These are phyloP conservation scores for Aspergillus sclerotioniger DNA, from an alignment of 495 filamentous ascomycete species.

Conservation along the genomic window DNA sequence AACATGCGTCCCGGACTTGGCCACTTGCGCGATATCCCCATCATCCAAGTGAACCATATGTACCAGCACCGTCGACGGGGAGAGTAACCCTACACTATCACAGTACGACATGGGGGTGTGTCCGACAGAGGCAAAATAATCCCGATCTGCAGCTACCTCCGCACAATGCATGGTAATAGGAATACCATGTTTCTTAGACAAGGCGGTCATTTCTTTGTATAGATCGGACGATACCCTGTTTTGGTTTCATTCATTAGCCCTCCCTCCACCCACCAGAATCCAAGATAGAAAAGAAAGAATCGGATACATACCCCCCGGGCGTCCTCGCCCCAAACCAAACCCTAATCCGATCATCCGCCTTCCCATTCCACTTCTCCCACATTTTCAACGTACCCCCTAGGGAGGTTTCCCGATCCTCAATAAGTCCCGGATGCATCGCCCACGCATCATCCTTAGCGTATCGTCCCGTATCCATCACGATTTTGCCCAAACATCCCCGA, in stretches of 20 bases:
- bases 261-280: not conserved
- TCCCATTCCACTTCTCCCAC: slow-evolving; percentile 50
- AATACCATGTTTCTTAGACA: slow-evolving; percentile 43
- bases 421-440: slow-evolving; percentile 50
- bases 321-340: slow-evolving; percentile 54
- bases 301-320: slow-evolving; percentile 39
- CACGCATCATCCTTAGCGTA: slow-evolving; percentile 47
- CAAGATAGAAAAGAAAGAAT: not conserved
- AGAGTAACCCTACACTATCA: slow-evolving; percentile 37
- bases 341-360: slow-evolving; percentile 44
- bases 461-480: slow-evolving; percentile 37
- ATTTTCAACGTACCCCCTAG: slow-evolving; percentile 41
- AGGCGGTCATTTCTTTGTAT: slow-evolving; percentile 44
- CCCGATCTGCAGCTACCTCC: slow-evolving; percentile 38
- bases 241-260: not conserved
- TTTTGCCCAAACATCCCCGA: slow-evolving; percentile 46
- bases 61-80: slow-evolving; percentile 37
- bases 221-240: slow-evolving; percentile 42
- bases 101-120: slow-evolving; percentile 48
- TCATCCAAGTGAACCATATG: slow-evolving; percentile 51
- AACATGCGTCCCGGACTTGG: slow-evolving; percentile 42
- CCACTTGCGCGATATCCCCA: slow-evolving; percentile 38
- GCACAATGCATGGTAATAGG: slow-evolving; percentile 44
- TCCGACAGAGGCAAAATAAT: slow-evolving; percentile 37
- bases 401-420: slow-evolving; percentile 45